Conservation (phyloP, 768 basidiomycete species). For the Multifurca ochricompacta region DNA sequence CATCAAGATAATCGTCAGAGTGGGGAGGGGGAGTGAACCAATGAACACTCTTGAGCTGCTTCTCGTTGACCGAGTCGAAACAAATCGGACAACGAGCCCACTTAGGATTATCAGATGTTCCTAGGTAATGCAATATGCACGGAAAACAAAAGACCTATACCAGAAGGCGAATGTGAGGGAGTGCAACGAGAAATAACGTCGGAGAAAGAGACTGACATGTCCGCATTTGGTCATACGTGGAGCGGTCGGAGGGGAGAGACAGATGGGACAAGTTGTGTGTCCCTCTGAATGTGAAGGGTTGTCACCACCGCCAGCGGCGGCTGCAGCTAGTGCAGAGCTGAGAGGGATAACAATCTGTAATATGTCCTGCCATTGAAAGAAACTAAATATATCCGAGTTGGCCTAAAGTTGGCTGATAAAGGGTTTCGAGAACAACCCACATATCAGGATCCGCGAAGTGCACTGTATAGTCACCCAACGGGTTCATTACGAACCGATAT, state of each 20-base stretch:
- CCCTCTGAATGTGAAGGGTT: slow-evolving; percentile 44
- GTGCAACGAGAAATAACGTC: slow-evolving; percentile 5
- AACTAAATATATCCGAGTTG: slow-evolving; percentile 38
- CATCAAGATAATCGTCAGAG: slow-evolving; percentile 31
- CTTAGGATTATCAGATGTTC: slow-evolving; percentile 70
- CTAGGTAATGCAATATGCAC: slow-evolving; percentile 87
- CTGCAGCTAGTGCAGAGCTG: slow-evolving; percentile 63
- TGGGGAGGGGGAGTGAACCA: slow-evolving; percentile 61
- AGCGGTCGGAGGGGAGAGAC: slow-evolving; percentile 82
- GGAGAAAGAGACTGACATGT: slow-evolving; percentile 58
- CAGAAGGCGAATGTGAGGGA: slow-evolving; percentile 11
- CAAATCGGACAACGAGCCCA: slow-evolving; percentile 96
- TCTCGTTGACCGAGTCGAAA: slow-evolving; percentile 85
- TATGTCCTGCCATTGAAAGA: slow-evolving; percentile 94
- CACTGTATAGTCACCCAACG: slow-evolving; percentile 83
- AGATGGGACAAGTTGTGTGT: slow-evolving; percentile 84
- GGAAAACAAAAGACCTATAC: slow-evolving; percentile 87
- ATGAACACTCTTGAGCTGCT: slow-evolving; percentile 87
- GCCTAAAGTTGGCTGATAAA: slow-evolving; percentile 17
- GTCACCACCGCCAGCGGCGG: slow-evolving; percentile 38
- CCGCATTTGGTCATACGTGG: slow-evolving; percentile 96
- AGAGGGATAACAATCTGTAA: slow-evolving; percentile 91
- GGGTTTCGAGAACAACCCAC: slow-evolving; percentile 37
- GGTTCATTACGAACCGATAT: slow-evolving; percentile 93
- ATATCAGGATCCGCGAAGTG: slow-evolving; percentile 98